A percentile compares a stretch with the other conserved stretches of the same genome.
phyloP scores from a whole-genome alignment of 176 grass and related monocot genomes.

The Carex scoparia region DNA sequence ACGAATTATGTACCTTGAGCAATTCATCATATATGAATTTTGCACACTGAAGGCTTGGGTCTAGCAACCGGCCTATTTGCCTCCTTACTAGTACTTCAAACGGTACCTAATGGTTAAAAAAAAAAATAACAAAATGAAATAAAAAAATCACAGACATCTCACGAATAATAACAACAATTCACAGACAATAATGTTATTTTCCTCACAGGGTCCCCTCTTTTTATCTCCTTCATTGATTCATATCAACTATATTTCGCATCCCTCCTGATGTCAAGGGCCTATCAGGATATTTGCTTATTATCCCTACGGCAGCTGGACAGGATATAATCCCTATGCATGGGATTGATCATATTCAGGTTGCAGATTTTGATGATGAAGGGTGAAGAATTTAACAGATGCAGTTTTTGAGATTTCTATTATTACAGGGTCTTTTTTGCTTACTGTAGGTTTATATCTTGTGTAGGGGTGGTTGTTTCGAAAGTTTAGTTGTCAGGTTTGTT shows the following conservation, averaged over 20 bases:
- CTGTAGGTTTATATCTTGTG: too few species aligned
- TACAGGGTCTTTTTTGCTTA: too few species aligned
- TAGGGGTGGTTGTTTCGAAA: too few species aligned
- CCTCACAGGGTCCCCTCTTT: neutral
- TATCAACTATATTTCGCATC: neutral
- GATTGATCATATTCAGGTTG: too few species aligned
- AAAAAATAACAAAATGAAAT: neutral
- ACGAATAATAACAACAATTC: neutral
- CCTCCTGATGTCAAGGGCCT: too few species aligned
- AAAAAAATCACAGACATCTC: neutral
- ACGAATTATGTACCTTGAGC: constrained; percentile 47
- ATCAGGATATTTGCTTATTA: too few species aligned
- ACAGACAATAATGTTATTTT: neutral
- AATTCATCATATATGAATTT: constrained; percentile 95
- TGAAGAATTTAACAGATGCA: too few species aligned
- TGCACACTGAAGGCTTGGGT: constrained; percentile 94
- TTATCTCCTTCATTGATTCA: neutral
- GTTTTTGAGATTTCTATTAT: too few species aligned
- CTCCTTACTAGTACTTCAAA: constrained; percentile 93
- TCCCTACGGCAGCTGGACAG: too few species aligned
- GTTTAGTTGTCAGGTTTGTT: too few species aligned
- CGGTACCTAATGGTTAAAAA: constrained; percentile 54
- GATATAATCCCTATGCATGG: too few species aligned
- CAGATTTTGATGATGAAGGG: too few species aligned
- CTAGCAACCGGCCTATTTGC: constrained; percentile 87